phyloP scores from a whole-genome alignment of 2,329 filamentous ascomycete species.

The Uncinocarpus reesii region DNA sequence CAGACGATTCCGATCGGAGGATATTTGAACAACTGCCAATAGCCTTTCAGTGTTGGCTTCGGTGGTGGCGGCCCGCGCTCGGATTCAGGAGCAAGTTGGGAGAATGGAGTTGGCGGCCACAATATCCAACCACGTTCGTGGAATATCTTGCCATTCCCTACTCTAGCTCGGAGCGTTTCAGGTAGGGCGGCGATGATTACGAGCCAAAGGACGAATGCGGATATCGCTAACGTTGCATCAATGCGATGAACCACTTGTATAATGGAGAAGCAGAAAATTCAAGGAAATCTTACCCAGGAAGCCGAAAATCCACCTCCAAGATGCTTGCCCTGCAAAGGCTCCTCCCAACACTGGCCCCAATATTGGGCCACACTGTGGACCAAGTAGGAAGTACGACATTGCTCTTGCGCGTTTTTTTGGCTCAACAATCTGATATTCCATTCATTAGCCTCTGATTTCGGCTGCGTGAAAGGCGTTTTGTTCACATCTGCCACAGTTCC shows the following conservation, averaged over 20 bases:
- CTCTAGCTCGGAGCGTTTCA: conserved; percentile 2
- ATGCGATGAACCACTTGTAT: background rate
- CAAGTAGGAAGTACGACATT: conserved; percentile 3
- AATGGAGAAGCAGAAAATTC: background rate
- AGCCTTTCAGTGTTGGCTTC: background rate
- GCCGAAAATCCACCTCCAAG: conserved; percentile 23
- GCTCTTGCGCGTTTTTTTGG: background rate
- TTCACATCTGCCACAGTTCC: conserved; percentile 4
- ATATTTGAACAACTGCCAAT: background rate
- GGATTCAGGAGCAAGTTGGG: background rate
- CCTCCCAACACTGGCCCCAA: conserved; percentile 23
- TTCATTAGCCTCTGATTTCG: background rate
- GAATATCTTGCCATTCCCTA: background rate
- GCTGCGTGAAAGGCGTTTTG: too few relatives aligned
- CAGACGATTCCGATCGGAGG: conserved; percentile 2
- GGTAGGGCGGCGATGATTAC: background rate
- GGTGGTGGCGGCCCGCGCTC: background rate
- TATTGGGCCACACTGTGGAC: conserved; percentile 31
- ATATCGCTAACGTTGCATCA: background rate
- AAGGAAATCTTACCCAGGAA: background rate
- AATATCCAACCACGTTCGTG: background rate
- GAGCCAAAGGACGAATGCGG: conserved; percentile 1
- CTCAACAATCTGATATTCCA: background rate
- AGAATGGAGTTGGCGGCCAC: background rate
- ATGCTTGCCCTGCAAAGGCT: conserved; percentile 16